Evolutionary conservation across 805 yeast species (phyloP).

Genomic region (Yarrowia sp.): DNA sequence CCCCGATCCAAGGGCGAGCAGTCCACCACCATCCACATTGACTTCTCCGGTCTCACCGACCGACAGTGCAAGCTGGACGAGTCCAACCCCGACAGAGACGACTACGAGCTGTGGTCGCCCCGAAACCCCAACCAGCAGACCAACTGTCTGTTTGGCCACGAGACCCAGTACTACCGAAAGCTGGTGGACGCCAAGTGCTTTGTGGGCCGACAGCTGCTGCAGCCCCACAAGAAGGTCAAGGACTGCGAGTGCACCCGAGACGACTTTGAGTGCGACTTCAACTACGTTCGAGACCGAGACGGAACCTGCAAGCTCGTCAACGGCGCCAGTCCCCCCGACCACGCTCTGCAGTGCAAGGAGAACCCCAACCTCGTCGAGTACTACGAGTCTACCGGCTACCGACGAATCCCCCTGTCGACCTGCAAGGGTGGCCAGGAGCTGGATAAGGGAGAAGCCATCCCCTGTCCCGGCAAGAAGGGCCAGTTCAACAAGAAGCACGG

Average conservation of each 20-base stretch:
- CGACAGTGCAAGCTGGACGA: slow-evolving; percentile 64
- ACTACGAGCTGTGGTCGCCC: slow-evolving; percentile 71
- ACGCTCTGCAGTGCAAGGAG: slow-evolving; percentile 63
- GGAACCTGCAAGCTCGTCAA: slow-evolving; percentile 86
- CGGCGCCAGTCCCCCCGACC: slow-evolving; percentile 73
- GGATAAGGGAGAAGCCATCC: slow-evolving; percentile 66
- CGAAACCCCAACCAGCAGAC: slow-evolving; percentile 57
- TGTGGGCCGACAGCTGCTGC: slow-evolving; percentile 49
- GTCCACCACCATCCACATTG: slow-evolving; percentile 61
- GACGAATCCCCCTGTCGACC: slow-evolving; percentile 82
- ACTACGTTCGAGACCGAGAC: slow-evolving; percentile 70
- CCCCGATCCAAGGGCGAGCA: slow-evolving; percentile 56
- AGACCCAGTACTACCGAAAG: slow-evolving; percentile 64
- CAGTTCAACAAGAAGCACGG: slow-evolving; percentile 62
- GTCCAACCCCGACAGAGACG: slow-evolving; percentile 56
- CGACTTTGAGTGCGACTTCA: slow-evolving; percentile 95
- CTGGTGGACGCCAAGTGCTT: slow-evolving; percentile 70
- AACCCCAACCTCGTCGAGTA: slow-evolving; percentile 67
- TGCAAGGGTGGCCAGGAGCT: slow-evolving; percentile 81
- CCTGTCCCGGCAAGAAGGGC: slow-evolving; percentile 88
- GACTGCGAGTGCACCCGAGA: slow-evolving; percentile 85
- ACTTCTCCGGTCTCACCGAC: slow-evolving; percentile 60
- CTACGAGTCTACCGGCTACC: slow-evolving; percentile 90
- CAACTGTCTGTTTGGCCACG: slow-evolving; percentile 76
- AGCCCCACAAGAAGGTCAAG: slow-evolving; percentile 62